These are phyloP conservation scores for Apophysomyces variabilis DNA, from an alignment of 371 early-diverging fungal genomes.

Conservation along the genomic window DNA sequence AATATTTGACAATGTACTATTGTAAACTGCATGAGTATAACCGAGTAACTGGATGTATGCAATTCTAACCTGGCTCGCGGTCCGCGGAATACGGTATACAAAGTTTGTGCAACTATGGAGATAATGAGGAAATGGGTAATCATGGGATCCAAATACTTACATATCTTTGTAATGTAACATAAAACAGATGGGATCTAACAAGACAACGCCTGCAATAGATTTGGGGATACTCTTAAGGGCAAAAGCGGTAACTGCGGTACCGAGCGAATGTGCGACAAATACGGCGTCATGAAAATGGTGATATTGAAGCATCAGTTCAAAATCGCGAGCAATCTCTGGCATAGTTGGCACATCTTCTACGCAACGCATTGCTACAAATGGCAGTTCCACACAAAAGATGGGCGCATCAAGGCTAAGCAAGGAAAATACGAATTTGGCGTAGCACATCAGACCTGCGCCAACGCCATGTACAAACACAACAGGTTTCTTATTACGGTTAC, in stretches of 20 bases:
- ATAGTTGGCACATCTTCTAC: slow-evolving; percentile 64
- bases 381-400: slow-evolving; percentile 70
- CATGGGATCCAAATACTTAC: slow-evolving; percentile 20
- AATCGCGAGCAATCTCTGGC: slow-evolving; percentile 61
- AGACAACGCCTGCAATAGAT: slow-evolving; percentile 54
- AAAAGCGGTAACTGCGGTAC: slow-evolving; percentile 64
- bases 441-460: slow-evolving; percentile 67
- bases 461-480: slow-evolving; percentile 79
- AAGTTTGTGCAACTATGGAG: slow-evolving; percentile 61
- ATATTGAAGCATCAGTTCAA: slow-evolving; percentile 61
- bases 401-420: slow-evolving; percentile 55
- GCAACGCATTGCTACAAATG: slow-evolving; percentile 71
- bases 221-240: slow-evolving; percentile 49
- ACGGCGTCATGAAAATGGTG: slow-evolving; percentile 64
- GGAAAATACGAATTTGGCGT: slow-evolving; percentile 53
- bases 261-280: slow-evolving; percentile 73
- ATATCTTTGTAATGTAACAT: slow-evolving; percentile 68
- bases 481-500: slow-evolving; percentile 55
- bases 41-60: not conserved
- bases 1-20: slow-evolving; percentile 62
- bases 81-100: slow-evolving; percentile 65
- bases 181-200: slow-evolving; percentile 75
- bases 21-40: not conserved
- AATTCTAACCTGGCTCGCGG: slow-evolving; percentile 57
- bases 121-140: slow-evolving; percentile 3